Base-by-base conservation (phyloP, 495 filamentous ascomycete genomes). In the Aspergillus taichungensis region DNA sequence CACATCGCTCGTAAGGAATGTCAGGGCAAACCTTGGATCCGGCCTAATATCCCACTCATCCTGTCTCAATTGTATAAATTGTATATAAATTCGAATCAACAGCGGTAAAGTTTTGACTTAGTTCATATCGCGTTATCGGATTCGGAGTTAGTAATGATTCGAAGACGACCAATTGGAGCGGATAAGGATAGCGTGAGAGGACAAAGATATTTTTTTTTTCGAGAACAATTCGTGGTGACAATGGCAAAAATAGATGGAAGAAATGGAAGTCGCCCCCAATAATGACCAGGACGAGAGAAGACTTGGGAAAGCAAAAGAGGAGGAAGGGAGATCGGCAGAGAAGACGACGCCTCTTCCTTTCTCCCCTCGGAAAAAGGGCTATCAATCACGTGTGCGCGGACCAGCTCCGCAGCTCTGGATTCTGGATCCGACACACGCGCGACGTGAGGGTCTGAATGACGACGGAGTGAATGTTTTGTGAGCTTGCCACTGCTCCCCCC, bases 1-100 rank as follows among this genome's bases (percentile, higher is more conserved):
- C 39, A 13, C n/a, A 10, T 27, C 9, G 38, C 27, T 13, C 27
- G 6, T 39, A 6, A 29, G 5, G 4, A 37, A 8, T 30, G 5
- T 11, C 6, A n/a, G 28, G 6, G 50, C 38, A 18, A 35, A 73
- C 69, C 69, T 64, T 68, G 66, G 59, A 68, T 56, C 64, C 57
- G 68, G n/a, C 56, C 61, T 33, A 62, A 58, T 39, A 73, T 58
- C 31, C 50, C 47, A 44, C 53, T 56, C 69, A 73, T 73, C 38
- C 37, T 66, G 55, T 9, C 28, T 40, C 30, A 47, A 34, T 32
- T 6, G 11, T 18, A 41, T 10, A 35, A 43, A 12, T 41, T 30
- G 36, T 42, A 46, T 32, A 37, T 6, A 43, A 40, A 37, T 36
- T 36, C 27, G 38, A 40, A 13, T 37, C 11, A 27, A 13, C 28